Conservation (phyloP, 495 filamentous ascomycete species). For the Penicillium bovifimosum region DNA sequence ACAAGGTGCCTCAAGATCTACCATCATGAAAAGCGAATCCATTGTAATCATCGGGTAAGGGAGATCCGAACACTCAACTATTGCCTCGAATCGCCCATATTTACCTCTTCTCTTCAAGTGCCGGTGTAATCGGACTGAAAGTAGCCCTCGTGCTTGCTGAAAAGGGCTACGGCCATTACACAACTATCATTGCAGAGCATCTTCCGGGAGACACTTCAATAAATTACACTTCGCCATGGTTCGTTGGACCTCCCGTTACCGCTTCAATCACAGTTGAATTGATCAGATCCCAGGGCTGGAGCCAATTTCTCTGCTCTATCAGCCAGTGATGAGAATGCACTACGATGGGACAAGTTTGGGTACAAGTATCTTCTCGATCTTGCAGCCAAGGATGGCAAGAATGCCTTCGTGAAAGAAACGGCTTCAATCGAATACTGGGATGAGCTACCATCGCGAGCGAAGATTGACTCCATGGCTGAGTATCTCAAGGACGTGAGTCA, state of each 20-base stretch:
- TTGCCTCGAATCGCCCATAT: background rate
- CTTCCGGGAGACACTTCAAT: slow-evolving; percentile 25
- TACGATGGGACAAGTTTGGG: slow-evolving; percentile 27
- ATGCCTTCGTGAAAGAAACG: slow-evolving; percentile 17
- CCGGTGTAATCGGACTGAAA: slow-evolving; percentile 32
- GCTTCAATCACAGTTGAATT: background rate
- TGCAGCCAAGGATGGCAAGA: slow-evolving; percentile 18
- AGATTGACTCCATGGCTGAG: slow-evolving; percentile 24
- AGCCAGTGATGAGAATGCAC: slow-evolving; percentile 24
- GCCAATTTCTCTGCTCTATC: slow-evolving; percentile 34
- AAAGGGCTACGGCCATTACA: slow-evolving; percentile 19
- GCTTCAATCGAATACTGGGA: slow-evolving; percentile 31
- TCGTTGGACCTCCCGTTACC: background rate
- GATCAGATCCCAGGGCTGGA: slow-evolving; percentile 19
- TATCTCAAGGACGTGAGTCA: slow-evolving; percentile 28
- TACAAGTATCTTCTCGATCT: slow-evolving; percentile 23
- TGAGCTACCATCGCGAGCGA: slow-evolving; percentile 19
- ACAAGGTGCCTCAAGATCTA: background rate
- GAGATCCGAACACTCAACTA: background rate
- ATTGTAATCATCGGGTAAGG: slow-evolving; percentile 20
- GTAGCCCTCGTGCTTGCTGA: slow-evolving; percentile 29
- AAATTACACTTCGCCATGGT: slow-evolving; percentile 34
- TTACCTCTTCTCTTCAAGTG: slow-evolving; percentile 8
- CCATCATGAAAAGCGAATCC: slow-evolving; percentile 12
- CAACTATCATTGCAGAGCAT: slow-evolving; percentile 29